Evolutionary conservation across 164 flowering plant genomes (phyloP), one percentile per base, ranked within the genome.

Genomic region (Vitis amurensis): DNA sequence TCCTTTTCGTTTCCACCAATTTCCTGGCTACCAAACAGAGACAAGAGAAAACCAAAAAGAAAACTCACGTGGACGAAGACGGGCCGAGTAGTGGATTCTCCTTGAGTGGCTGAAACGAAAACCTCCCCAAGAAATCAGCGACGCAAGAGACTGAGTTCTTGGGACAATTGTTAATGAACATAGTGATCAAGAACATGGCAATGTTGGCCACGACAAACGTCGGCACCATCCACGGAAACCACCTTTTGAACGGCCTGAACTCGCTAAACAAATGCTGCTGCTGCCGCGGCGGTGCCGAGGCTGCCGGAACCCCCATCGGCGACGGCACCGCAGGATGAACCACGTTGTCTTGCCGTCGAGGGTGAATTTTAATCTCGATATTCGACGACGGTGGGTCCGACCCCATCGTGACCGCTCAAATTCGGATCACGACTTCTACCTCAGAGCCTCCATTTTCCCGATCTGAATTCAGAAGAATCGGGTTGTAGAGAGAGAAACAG

Each of bases 141-240:
- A 74, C 15, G 60, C 77, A 74, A 58, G 73, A 47, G 12, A 11
- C 47, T 7, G 87, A 82, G 64, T 82, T 82, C 71, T 69, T 70
- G 2, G 91, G 93, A 67, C 97, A 91, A 70, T 91, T 62, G 61
- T 91, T 91, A 11, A 85, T 27, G 58, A 50, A 85, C 93, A 91
- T 91, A 49, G 82, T 27, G n/a, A 83, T 15, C 1, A 70, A 30
- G 56, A 91, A 91, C 44, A 91, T 5, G 3, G 58, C 64, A 31
- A 88, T 64, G 50, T 89, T 89, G 15, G 73, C 83, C 12, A 76
- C 53, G 11, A 84, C 75, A 17, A 91, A 82, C 16, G 63, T 19
- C 4, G 93, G 93, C 3, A 91, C 83, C 74, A 91, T 50, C 97
- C 97, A 89, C 9, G 98, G 76, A 2, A 78, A 59, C 94, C 94